phyloP scores from a whole-genome alignment of 441 rosid species.

The Gossypium aridum region DNA sequence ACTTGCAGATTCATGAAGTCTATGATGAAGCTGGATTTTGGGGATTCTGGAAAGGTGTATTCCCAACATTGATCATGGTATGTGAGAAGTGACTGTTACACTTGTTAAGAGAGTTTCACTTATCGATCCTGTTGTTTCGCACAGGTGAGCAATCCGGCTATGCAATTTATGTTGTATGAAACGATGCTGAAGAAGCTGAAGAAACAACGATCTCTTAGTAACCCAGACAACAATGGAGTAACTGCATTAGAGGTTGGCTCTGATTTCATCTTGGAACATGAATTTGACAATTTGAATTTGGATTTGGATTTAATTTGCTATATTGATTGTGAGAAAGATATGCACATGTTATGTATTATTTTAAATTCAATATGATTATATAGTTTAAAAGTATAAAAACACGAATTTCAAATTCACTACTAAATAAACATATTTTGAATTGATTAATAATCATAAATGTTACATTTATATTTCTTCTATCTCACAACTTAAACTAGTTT shows the following conservation, averaged over 20 bases:
- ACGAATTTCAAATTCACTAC: not conserved
- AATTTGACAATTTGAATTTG: not conserved
- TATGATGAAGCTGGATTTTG: constrained; percentile 71
- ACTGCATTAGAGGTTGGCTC: constrained; percentile 74
- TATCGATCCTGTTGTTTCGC: constrained; percentile 21
- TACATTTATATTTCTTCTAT: not conserved
- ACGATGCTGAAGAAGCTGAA: constrained; percentile 80
- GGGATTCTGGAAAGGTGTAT: constrained; percentile 95
- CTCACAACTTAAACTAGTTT: not conserved
- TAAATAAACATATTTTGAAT: not conserved
- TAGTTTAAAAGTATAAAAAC: not conserved
- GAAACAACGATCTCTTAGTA: constrained; percentile 37
- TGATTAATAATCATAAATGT: not conserved
- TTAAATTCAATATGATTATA: not conserved
- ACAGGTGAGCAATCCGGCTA: constrained; percentile 94
- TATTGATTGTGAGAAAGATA: not conserved
- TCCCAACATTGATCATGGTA: constrained; percentile 95
- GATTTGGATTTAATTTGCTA: not conserved
- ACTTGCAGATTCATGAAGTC: constrained; percentile 70
- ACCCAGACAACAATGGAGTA: constrained; percentile 43
- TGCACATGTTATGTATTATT: not conserved
- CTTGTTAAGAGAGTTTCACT: constrained; percentile 22
- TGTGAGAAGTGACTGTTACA: constrained; percentile 23
- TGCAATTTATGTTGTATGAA: constrained; percentile 93
- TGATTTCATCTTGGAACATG: constrained; percentile 1